Evolutionary conservation across 1,284 basidiomycete species (phyloP), one percentile per base, ranked within the genome.

Genomic region (Thelephora terrestris): DNA sequence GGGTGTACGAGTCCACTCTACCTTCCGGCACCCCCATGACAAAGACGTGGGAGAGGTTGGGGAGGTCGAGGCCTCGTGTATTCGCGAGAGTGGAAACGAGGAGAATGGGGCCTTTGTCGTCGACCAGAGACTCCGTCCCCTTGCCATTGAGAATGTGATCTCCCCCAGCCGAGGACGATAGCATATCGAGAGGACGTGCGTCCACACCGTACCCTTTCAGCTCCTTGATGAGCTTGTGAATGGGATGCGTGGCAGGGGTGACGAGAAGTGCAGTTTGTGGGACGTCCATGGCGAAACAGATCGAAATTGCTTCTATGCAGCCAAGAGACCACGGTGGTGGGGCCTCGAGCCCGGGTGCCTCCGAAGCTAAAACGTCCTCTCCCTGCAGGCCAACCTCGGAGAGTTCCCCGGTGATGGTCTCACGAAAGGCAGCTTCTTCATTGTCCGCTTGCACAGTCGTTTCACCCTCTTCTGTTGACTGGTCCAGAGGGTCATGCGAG

Each of bases 11-110:
- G 58, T 84, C 81, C 14, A 76, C 58, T 23, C 65, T 70, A 34
- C 70, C 74, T 48, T 75, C 74, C 6, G 75, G 74, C 1, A 81
- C 63, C 5, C 82, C 84, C 38, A 83, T 63, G 47, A 87, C 68
- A 59, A 88, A 87, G 17, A 88, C 83, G 58, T 88, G 85, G 45
- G 75, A 76, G 54, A 89, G 66, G 50, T 72, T 71, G 9, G 79
- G 79, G 42, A 89, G 63, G 63, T 89, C 85, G 46, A 89, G 64
- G 14, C 85, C 85, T 37, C 86, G 78, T 32, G 74, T 78, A 18
- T 78, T 76, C 18, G 82, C 78, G 17, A 76, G 64, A 3, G 83
- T 88, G 18, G 74, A 73, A 34, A 89, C 81, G 23, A 89, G 68
- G 56, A 89, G 61, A 18, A 65, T 75, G 20, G 85, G 82, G 53